A percentile compares a stretch with the other conserved stretches of the same genome.
Evolutionary conservation across 306 rosid genomes (phyloP).

Genomic region (Potentilla sterilis): DNA sequence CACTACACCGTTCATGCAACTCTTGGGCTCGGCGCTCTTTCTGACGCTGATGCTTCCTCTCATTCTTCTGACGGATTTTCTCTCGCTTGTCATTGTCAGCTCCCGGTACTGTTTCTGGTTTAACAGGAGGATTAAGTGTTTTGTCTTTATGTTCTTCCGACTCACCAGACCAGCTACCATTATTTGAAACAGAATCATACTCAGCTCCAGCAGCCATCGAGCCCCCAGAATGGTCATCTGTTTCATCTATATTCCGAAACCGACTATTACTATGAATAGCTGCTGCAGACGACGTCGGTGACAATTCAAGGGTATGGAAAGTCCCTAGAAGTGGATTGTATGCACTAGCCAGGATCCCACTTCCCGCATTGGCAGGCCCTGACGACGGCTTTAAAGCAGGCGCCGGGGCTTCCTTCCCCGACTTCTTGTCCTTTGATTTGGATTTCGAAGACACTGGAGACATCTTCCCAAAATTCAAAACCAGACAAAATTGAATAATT

Average conservation of each 20-base stretch:
- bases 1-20: slow-evolving; percentile 81
- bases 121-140: slow-evolving; percentile 46
- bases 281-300: slow-evolving; percentile 49
- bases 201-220: slow-evolving; percentile 53
- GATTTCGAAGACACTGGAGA: slow-evolving; percentile 88
- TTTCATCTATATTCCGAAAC: slow-evolving; percentile 84
- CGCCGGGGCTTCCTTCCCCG: slow-evolving; percentile 65
- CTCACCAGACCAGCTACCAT: slow-evolving; percentile 98
- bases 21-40: slow-evolving; percentile 97
- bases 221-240: slow-evolving; percentile 79
- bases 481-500: background rate
- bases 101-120: slow-evolving; percentile 77
- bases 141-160: slow-evolving; percentile 93
- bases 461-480: slow-evolving; percentile 41
- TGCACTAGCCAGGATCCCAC: slow-evolving; percentile 79
- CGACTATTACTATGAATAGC: slow-evolving; percentile 71
- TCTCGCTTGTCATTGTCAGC: slow-evolving; percentile 93
- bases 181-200: slow-evolving; percentile 94
- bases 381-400: slow-evolving; percentile 51
- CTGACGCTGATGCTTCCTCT: slow-evolving; percentile 95
- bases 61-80: slow-evolving; percentile 91
- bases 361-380: slow-evolving; percentile 58
- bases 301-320: slow-evolving; percentile 69
- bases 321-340: slow-evolving; percentile 91
- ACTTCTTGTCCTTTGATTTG: slow-evolving; percentile 84